Evolutionary conservation across 1,284 basidiomycete species (phyloP), one percentile per base, ranked within the genome.

Genomic region (Spongispora temasekensis): DNA sequence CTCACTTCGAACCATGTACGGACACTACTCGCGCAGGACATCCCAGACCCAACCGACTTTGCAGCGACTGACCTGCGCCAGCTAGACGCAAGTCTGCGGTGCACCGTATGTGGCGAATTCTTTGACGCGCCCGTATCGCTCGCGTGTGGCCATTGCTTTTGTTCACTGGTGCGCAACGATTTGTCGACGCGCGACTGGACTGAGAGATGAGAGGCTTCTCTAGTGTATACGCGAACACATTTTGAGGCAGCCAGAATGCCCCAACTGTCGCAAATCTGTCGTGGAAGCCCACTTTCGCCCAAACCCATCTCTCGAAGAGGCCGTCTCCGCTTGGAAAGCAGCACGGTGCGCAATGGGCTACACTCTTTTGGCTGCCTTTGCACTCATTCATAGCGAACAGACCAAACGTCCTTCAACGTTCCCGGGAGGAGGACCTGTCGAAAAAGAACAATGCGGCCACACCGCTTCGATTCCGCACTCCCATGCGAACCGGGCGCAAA

Each of bases 121-220:
- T 89, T 84, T 68, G 83, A 85, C 55, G 90, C 81, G 1, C 90
- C 90, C 9, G 84, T 93, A 37, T 83, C 85, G 8, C 79, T 93
- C 6, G 71, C 74, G 3, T 93, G 90, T 68, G 89, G 88, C 0
- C 91, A 93, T 67, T 86, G 84, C 59, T 93, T 91, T 69, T 92
- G 91, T 75, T 91, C 90, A 21, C 70, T 84, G 67, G 91, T 92
- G 67, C 66, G 87, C 72, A 27, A 31, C 34, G 21, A 23, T 54
- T 7, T 17, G 28, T 35, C 13, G 21, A 8, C 53, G 55, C 30
- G 31, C 19, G 34, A 48, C 15, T 31, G 15, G 37, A 32, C 56
- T 65, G 23, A 65, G n/a, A 27, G 35, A n/a, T n/a, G n/a, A 55
- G n/a, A n/a, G 10, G 15, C 19, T 28, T 25, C n/a, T 51, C 53